Conservation (phyloP, 1,284 basidiomycete genomes). For the Apiotrichum veenhuisii region DNA sequence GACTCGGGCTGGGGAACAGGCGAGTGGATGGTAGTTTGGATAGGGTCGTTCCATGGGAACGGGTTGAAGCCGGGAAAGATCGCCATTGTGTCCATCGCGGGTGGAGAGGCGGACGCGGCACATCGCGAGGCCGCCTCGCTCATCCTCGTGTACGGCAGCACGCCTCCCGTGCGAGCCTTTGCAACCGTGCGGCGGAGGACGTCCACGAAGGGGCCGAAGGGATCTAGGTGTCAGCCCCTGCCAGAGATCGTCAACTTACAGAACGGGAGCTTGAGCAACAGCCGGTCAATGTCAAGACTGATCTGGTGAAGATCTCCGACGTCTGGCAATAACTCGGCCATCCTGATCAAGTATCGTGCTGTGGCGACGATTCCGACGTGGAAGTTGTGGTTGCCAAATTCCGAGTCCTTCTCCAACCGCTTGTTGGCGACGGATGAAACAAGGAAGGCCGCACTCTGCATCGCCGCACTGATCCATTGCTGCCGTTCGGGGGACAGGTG, state of each 20-base stretch:
- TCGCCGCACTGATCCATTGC: slow-evolving; percentile 12
- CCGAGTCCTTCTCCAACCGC: slow-evolving; percentile 18
- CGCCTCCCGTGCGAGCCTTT: slow-evolving; percentile 14
- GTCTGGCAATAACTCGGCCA: slow-evolving; percentile 17
- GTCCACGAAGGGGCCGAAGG: slow-evolving; percentile 10
- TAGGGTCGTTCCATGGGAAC: slow-evolving; percentile 20
- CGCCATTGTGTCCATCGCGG: background rate
- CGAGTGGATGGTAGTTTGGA: slow-evolving; percentile 1
- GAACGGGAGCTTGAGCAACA: slow-evolving; percentile 16
- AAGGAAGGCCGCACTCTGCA: slow-evolving; percentile 12
- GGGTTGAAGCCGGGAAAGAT: slow-evolving; percentile 17
- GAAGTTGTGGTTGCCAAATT: slow-evolving; percentile 21
- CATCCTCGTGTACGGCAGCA: slow-evolving; percentile 14
- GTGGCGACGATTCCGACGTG: slow-evolving; percentile 21
- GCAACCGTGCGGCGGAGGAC: slow-evolving; percentile 15
- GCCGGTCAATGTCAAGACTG: slow-evolving; percentile 19
- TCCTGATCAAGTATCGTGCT: slow-evolving; percentile 22
- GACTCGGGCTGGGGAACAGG: too few species aligned
- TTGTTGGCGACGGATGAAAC: slow-evolving; percentile 12
- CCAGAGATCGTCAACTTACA: background rate
- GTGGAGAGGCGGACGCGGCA: background rate
- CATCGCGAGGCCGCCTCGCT: slow-evolving; percentile 2
- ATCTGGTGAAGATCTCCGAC: slow-evolving; percentile 15
- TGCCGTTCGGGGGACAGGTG: slow-evolving; percentile 11
- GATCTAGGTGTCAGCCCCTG: background rate